Base-by-base conservation (phyloP, 1,284 basidiomycete species). In the Grifola frondosa region DNA sequence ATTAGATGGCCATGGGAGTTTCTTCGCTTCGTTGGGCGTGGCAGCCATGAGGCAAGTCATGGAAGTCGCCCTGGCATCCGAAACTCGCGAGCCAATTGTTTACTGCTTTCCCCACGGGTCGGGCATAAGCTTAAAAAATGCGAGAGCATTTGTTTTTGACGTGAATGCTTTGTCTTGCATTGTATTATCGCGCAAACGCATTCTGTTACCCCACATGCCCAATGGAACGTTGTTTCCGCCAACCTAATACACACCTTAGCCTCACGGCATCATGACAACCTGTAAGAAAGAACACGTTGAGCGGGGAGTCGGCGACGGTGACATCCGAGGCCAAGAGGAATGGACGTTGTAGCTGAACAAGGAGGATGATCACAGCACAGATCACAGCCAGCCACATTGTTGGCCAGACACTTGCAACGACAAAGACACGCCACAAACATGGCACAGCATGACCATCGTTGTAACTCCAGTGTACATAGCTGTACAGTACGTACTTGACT, bases 1-100 rank as follows among this genome's bases (percentile, higher is more conserved):
- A 70, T 72, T 66, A 66, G 63, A 67, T 68, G 63, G 40, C 29
- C 46, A 38, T 46, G 36, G 39, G 34, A 47, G 33, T 32, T 38
- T 21, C 30, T 45, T 52, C 53, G 58, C 46, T 46, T 48, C 56
- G 56, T 56, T 58, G 59, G 60, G 66, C 58, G 64, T 66, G 73
- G 71, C 66, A 56, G 63, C 54, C 74, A 75, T 67, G 74, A 75
- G 73, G 74, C 71, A 42, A 40, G 37, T 42, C 47, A 42, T 36
- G 45, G n/a, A n/a, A n/a, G 42, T 46, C 40, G 43, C 48, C 42
- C 29, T 45, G 30, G 26, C 37, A 20, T 44, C 29, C 17, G 25
- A 30, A 22, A 26, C 30, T 30, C 22, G 16, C 25, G 19, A 29
- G 16, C 33, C 17, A 13, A 15, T 23, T 39, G 40, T 46, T 40